Evolutionary conservation across 2,329 filamentous ascomycete species (phyloP).

Genomic region (Penicillium sp.): DNA sequence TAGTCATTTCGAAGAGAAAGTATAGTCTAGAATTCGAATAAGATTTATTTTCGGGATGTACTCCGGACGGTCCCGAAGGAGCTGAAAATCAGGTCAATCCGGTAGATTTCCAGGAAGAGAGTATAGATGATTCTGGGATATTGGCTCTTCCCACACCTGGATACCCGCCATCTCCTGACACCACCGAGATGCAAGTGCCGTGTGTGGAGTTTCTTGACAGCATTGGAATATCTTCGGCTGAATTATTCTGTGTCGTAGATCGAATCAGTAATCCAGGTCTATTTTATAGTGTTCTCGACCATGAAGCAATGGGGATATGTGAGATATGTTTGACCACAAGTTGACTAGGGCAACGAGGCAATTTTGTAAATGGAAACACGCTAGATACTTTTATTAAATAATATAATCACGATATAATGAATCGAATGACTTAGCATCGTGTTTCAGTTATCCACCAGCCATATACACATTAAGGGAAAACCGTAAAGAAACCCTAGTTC

Average conservation of each 20-base stretch:
- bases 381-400: too few relatives aligned
- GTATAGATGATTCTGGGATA: slow-evolving; percentile 33
- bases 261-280: slow-evolving; percentile 34
- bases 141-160: slow-evolving; percentile 12
- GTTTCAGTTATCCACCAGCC: too few relatives aligned
- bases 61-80: background rate
- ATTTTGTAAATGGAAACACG: too few relatives aligned
- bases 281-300: slow-evolving; percentile 15
- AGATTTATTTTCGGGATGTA: too few relatives aligned
- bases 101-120: background rate
- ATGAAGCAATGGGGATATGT: background rate
- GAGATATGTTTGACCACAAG: background rate
- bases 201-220: slow-evolving; percentile 39
- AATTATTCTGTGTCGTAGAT: slow-evolving; percentile 45
- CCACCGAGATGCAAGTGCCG: slow-evolving; percentile 29
- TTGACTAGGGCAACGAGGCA: too few relatives aligned
- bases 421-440: too few relatives aligned
- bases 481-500: too few relatives aligned
- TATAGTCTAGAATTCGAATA: too few relatives aligned
- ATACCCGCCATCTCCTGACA: background rate
- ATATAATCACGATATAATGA: too few relatives aligned
- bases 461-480: too few relatives aligned
- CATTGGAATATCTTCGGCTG: slow-evolving; percentile 45
- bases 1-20: too few relatives aligned
- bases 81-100: background rate